These are phyloP conservation scores for Colletotrichum theobromicola DNA, from an alignment of 2,329 filamentous ascomycete genomes.

Conservation along the genomic window DNA sequence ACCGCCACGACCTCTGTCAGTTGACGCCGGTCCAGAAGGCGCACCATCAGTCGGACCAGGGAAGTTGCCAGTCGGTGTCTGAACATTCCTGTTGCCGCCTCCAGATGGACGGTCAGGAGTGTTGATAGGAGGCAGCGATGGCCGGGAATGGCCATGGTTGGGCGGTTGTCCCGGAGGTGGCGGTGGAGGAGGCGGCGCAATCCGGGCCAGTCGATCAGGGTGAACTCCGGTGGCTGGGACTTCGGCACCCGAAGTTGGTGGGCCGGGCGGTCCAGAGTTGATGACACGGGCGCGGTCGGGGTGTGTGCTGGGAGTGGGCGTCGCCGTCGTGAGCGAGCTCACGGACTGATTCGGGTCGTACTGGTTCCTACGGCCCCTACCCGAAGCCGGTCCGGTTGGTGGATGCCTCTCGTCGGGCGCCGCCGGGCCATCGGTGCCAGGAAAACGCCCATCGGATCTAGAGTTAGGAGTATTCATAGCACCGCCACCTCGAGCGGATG, in stretches of 20 bases:
- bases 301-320: slow-evolving; percentile 11
- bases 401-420: slow-evolving; percentile 55
- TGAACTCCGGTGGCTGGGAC: slow-evolving; percentile 44
- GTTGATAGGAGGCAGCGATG: slow-evolving; percentile 32
- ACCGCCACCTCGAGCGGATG: slow-evolving; percentile 39
- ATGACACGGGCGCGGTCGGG: slow-evolving; percentile 12
- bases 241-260: slow-evolving; percentile 24
- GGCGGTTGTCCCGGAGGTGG: slow-evolving; percentile 31
- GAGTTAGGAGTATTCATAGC: slow-evolving; percentile 39
- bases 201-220: slow-evolving; percentile 55
- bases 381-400: slow-evolving; percentile 59
- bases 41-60: not conserved
- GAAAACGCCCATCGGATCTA: slow-evolving; percentile 49
- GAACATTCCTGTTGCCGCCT: not conserved
- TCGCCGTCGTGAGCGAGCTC: slow-evolving; percentile 6
- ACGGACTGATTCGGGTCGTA: slow-evolving; percentile 11
- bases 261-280: slow-evolving; percentile 11
- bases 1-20: slow-evolving; percentile 41
- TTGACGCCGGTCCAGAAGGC: slow-evolving; percentile 30
- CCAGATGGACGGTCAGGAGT: slow-evolving; percentile 34
- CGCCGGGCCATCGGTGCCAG: slow-evolving; percentile 44
- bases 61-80: slow-evolving; percentile 16
- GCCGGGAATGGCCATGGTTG: slow-evolving; percentile 30
- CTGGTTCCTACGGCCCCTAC: slow-evolving; percentile 43
- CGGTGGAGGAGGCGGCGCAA: slow-evolving; percentile 43